These are phyloP conservation scores for Solanum megistacrolobum DNA, from an alignment of 257 asterid genomes.

Conservation along the genomic window DNA sequence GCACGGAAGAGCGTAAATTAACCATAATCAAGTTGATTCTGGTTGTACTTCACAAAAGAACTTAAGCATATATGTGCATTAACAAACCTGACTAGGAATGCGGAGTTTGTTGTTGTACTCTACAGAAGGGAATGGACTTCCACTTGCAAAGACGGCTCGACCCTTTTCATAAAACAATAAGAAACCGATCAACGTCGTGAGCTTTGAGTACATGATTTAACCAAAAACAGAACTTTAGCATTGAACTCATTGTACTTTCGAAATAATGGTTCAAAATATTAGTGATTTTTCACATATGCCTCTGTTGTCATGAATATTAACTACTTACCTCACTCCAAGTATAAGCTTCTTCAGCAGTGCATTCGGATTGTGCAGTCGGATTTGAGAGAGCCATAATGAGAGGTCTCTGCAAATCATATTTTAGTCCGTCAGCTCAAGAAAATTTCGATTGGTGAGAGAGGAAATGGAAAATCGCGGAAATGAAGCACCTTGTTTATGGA, in stretches of 20 bases:
- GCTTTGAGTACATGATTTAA: not conserved
- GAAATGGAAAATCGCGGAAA: not conserved
- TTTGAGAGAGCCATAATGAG: slow-evolving; percentile 95
- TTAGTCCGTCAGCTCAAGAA: not conserved
- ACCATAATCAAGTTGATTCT: not conserved
- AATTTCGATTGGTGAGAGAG: not conserved
- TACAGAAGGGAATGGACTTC: slow-evolving; percentile 86
- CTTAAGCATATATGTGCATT: not conserved
- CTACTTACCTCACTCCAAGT: slow-evolving; percentile 70
- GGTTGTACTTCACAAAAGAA: not conserved
- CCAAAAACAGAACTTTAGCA: not conserved
- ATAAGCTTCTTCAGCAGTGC: slow-evolving; percentile 97
- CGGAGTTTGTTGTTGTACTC: slow-evolving; percentile 49
- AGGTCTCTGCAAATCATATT: slow-evolving; percentile 51
- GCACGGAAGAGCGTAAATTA: not conserved
- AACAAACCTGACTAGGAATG: slow-evolving; percentile 73
- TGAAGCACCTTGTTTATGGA: slow-evolving; percentile 49
- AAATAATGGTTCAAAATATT: not conserved
- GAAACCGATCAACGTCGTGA: not conserved
- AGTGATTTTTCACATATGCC: not conserved
- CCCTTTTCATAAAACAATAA: slow-evolving; percentile 37
- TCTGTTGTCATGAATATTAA: not conserved
- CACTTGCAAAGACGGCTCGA: slow-evolving; percentile 77
- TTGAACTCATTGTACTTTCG: not conserved
- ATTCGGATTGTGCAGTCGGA: slow-evolving; percentile 96